These are phyloP conservation scores for Diplosphaera chodatii DNA, from an alignment of 139 green algal genomes.

Conservation along the genomic window DNA sequence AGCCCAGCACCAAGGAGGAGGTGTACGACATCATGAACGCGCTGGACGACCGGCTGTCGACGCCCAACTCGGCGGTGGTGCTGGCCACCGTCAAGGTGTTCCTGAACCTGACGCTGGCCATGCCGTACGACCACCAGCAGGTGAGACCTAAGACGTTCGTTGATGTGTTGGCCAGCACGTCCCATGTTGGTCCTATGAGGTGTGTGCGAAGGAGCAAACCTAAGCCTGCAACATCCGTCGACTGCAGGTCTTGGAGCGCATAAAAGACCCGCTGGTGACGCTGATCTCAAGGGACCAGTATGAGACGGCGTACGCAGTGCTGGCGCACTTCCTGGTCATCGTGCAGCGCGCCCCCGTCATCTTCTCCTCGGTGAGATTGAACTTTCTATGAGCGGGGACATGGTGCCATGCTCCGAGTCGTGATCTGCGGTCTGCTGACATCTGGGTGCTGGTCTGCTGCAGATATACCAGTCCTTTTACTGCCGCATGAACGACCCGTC, in stretches of 20 bases:
- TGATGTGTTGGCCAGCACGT: too few species aligned
- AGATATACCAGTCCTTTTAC: conserved; percentile 85
- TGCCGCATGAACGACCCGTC: conserved; percentile 83
- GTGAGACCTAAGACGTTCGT: too few species aligned
- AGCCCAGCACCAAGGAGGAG: conserved; percentile 64
- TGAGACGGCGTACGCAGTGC: conserved; percentile 74
- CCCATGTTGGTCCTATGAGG: too few species aligned
- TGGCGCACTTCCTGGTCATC: conserved; percentile 84
- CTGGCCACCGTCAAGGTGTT: conserved; percentile 88
- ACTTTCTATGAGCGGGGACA: too few species aligned
- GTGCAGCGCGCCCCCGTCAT: conserved; percentile 66
- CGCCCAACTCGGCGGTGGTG: conserved; percentile 86
- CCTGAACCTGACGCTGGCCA: conserved; percentile 82
- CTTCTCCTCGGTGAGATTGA: conserved; percentile 48
- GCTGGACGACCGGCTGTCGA: conserved; percentile 86
- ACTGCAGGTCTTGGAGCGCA: conserved; percentile 90
- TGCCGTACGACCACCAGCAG: conserved; percentile 45
- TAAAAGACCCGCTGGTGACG: conserved; percentile 85
- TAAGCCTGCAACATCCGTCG: too few species aligned
- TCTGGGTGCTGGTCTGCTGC: too few species aligned
- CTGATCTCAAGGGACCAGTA: conserved; percentile 66
- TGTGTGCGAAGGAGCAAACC: too few species aligned
- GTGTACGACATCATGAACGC: conserved; percentile 94
- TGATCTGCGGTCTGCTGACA: too few species aligned
- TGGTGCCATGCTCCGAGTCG: too few species aligned